phyloP scores from a whole-genome alignment of 306 rosid species.

The Dryas alaskensis region DNA sequence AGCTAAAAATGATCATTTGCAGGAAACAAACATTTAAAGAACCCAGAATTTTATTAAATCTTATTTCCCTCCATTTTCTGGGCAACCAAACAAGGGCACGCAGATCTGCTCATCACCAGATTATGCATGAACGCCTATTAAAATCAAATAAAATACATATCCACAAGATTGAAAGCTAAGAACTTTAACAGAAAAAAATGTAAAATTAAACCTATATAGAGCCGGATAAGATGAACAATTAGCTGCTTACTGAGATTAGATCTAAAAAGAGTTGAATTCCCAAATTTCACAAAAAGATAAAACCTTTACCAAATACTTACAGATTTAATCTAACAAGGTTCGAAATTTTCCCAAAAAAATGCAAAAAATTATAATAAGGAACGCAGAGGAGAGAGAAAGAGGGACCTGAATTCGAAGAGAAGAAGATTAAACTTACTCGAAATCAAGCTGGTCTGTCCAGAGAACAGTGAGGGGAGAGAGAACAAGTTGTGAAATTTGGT shows the following conservation, averaged over 20 bases:
- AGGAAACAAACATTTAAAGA: neutral
- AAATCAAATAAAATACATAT: neutral
- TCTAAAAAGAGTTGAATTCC: neutral
- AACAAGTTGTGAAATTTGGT: conserved; percentile 6
- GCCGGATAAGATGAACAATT: neutral
- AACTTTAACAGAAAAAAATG: neutral
- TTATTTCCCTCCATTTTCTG: neutral
- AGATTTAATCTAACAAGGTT: conserved; percentile 10
- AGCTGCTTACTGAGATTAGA: conserved; percentile 5
- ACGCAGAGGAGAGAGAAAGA: neutral
- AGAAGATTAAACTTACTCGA: conserved; percentile 27
- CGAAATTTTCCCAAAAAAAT: neutral
- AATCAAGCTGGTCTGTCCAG: conserved; percentile 5
- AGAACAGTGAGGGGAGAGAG: conserved; percentile 3
- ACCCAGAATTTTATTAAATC: neutral
- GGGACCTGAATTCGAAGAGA: conserved; percentile 26
- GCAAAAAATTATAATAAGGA: neutral
- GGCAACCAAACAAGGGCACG: conserved; percentile 10
- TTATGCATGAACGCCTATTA: conserved; percentile 14
- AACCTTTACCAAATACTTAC: neutral
- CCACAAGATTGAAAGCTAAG: neutral
- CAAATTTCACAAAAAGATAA: conserved; percentile 2
- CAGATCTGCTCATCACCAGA: conserved; percentile 30
- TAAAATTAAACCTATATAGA: neutral
- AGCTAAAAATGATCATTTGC: neutral